Evolutionary conservation across 2,329 filamentous ascomycete species (phyloP).

Genomic region (Neopestalotiopsis clavispora): DNA sequence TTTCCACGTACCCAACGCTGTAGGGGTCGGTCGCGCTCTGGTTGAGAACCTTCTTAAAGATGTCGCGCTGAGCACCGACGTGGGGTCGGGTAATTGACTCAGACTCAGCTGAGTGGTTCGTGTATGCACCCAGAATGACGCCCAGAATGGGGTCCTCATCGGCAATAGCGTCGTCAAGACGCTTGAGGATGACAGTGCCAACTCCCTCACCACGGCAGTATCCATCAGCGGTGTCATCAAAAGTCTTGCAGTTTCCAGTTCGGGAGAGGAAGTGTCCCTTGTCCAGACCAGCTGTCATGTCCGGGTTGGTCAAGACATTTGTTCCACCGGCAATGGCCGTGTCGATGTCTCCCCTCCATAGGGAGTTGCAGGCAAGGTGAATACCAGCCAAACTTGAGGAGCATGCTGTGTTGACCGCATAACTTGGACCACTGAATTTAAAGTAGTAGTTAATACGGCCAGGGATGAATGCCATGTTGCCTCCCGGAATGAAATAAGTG

Average conservation of each 20-base stretch:
- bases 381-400: constrained; percentile 32
- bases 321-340: constrained; percentile 67
- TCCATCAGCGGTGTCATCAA: constrained; percentile 50
- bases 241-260: constrained; percentile 49
- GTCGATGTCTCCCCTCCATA: constrained; percentile 67
- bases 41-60: constrained; percentile 63
- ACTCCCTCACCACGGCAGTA: constrained; percentile 40
- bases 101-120: constrained; percentile 67
- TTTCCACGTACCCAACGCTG: constrained; percentile 67
- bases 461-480: constrained; percentile 37
- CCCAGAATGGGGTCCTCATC: constrained; percentile 48
- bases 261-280: constrained; percentile 66
- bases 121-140: constrained; percentile 63
- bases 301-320: constrained; percentile 68
- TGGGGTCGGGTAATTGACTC: constrained; percentile 68
- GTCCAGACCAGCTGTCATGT: constrained; percentile 65
- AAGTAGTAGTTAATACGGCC: constrained; percentile 44
- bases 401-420: constrained; percentile 36
- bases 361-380: constrained; percentile 54
- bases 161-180: constrained; percentile 24
- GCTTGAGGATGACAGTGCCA: constrained; percentile 26
- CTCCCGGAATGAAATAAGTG: constrained; percentile 43
- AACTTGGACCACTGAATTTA: constrained; percentile 37
- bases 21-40: constrained; percentile 59
- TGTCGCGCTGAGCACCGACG: constrained; percentile 63